Evolutionary conservation across 257 asterid species (phyloP).

Genomic region (Ehretia macrophylla): DNA sequence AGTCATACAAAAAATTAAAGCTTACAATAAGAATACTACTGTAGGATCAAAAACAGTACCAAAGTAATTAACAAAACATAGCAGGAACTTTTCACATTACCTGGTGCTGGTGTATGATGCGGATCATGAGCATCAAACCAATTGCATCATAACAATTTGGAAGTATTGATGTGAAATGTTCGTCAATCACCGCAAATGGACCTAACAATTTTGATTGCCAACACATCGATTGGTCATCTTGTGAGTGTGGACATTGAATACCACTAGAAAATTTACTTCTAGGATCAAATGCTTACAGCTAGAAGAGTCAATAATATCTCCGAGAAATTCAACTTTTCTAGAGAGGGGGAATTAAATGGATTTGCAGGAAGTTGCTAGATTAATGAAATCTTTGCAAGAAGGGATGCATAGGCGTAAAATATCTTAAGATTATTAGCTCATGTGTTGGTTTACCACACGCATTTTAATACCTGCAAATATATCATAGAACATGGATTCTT

Average conservation of each 20-base stretch:
- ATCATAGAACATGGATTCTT: slow-evolving; percentile 81
- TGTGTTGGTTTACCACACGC: not conserved
- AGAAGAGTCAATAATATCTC: not conserved
- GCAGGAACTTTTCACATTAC: slow-evolving; percentile 28
- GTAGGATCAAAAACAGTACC: not conserved
- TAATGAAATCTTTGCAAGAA: not conserved
- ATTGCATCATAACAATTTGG: slow-evolving; percentile 93
- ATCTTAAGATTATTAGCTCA: too few species aligned
- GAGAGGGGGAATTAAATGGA: not conserved
- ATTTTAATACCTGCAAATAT: slow-evolving; percentile 73
- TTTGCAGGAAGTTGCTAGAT: not conserved
- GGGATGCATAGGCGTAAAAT: too few species aligned
- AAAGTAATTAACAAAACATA: not conserved
- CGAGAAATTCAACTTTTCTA: not conserved
- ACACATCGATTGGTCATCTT: slow-evolving; percentile 9
- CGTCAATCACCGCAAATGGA: slow-evolving; percentile 85
- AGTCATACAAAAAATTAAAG: slow-evolving; percentile 5
- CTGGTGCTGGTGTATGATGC: slow-evolving; percentile 97
- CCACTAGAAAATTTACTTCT: not conserved
- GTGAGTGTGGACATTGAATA: not conserved
- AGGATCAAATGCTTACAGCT: not conserved
- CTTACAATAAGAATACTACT: not conserved
- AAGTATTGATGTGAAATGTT: slow-evolving; percentile 76
- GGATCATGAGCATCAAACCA: slow-evolving; percentile 98
- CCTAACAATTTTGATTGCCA: slow-evolving; percentile 41